Conservation (phyloP, 2,329 filamentous ascomycete species). For the Exophiala mesophila region DNA sequence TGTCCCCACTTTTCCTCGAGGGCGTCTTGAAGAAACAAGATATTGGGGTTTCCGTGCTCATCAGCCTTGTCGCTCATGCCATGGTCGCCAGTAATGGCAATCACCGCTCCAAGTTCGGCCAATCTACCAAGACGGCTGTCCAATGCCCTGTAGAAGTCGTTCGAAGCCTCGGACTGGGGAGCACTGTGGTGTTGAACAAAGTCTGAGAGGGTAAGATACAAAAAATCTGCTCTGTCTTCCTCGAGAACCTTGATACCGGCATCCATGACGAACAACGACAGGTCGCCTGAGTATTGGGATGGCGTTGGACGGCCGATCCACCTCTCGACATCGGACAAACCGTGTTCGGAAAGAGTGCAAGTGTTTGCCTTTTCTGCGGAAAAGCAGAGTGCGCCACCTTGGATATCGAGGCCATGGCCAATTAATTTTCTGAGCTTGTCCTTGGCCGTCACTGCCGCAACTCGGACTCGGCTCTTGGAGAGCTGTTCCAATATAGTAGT, state of each 20-base stretch:
- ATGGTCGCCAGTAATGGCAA: slow-evolving; percentile 42
- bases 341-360: slow-evolving; percentile 33
- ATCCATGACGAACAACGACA: slow-evolving; percentile 43
- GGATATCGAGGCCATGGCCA: slow-evolving; percentile 31
- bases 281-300: slow-evolving; percentile 41
- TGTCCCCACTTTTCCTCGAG: slow-evolving; percentile 32
- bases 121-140: slow-evolving; percentile 24
- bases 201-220: slow-evolving; percentile 44
- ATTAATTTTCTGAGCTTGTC: slow-evolving; percentile 43
- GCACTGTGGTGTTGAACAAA: slow-evolving; percentile 44
- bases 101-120: slow-evolving; percentile 32
- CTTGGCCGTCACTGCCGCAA: slow-evolving; percentile 43
- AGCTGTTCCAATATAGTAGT: slow-evolving; percentile 41
- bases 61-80: slow-evolving; percentile 42
- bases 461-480: slow-evolving; percentile 35
- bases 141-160: slow-evolving; percentile 35
- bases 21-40: slow-evolving; percentile 39
- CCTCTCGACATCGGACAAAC: slow-evolving; percentile 33
- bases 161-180: slow-evolving; percentile 34
- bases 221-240: slow-evolving; percentile 37
- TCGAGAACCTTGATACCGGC: slow-evolving; percentile 40
- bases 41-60: slow-evolving; percentile 33
- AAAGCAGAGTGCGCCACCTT: slow-evolving; percentile 35
- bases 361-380: slow-evolving; percentile 34
- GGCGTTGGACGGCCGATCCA: slow-evolving; percentile 37